Evolutionary conservation across 768 basidiomycete species (phyloP), one percentile per base, ranked within the genome.

Genomic region (Steccherinum ochraceum): DNA sequence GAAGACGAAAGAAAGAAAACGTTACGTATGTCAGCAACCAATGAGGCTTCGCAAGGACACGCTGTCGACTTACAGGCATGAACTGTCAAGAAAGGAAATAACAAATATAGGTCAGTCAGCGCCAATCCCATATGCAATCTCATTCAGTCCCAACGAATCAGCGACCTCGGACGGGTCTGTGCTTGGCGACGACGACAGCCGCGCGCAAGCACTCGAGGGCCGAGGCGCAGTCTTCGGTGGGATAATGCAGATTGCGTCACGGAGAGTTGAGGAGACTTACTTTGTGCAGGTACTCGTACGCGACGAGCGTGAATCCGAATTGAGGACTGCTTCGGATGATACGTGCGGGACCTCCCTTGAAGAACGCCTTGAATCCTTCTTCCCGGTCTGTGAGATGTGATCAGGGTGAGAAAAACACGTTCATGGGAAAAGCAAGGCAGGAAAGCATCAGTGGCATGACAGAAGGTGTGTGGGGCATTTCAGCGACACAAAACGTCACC

Each of bases 291-390:
- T 84, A 81, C 62, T 86, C 85, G 63, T 86, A 86, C 47, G 80
- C 88, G 57, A 93, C 81, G 16, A 94, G 73, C 12, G 92, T 94
- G 63, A 94, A 96, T 46, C 92, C 94, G 65, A 99, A 98, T 66
- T 98, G 89, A 54, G 88, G 86, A 63, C 92, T 93, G 69, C 86
- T 89, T 55, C 93, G 82, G 53, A 93, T 72, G 42, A 94, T 74
- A 46, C 93, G 87, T 43, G 93, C 93, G 12, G 84, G 81, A 20
- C 93, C 92, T 46, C 93, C 93, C 62, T 95, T 95, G 79, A 89
- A 96, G 49, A 96, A 70, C 18, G 93, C 94, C 20, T 73, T 75
- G 70, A 89, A 89, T 12, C 93, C 93, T 64, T 95, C 93, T 71
- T 95, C 93, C 12, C 77, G 79, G 61, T 89, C 91, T 93, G 64